Base-by-base conservation (phyloP, 768 basidiomycete genomes). In the Tulasnella sp. region DNA sequence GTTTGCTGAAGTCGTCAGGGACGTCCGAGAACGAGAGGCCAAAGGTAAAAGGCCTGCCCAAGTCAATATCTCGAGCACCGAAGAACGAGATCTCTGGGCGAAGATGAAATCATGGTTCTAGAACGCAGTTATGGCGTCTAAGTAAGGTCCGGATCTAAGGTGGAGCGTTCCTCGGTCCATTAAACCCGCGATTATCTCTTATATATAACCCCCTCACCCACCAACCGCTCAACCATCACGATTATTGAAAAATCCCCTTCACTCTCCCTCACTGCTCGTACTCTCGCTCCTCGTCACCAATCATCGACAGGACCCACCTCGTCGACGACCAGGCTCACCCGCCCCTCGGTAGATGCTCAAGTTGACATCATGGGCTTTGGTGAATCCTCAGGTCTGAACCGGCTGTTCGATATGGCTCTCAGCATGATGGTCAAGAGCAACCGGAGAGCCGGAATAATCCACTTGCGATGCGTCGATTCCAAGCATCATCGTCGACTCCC, bases 381-480 rank as follows among this genome's bases (percentile, higher is more conserved):
- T 1, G 80, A 83, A 2, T 83, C 85, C 75, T 89, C 88, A 76
- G 87, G 89, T 6, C 85, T 87, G 58, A 97, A 97, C 80, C 86
- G 97, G 42, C 97, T 94, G 88, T 93, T 90, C 82, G 96, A 99
- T 85, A 97, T 97, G 83, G 86, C 91, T 1, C 87, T 92, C 49
- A 4, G 9, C 25, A 7, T 73, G 17, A 31, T 73, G 15, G 77
- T 98, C 45, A 96, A 99, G 81, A 88, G 91, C 0, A 92, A 91
- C 73, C 90, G 91, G 1, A 90, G 93, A 45, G 93, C 93, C 6
- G 80, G 96, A 98, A 83, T 96, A 97, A 82, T 92, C 93, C 0
- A 91, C 93, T 0, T 91, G 91, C 77, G 96, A 97, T 78, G 97
- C 96, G 85, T 98, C 17, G 90, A n/a, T 96, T 1, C 96, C 96